Base-by-base conservation (phyloP, 305 asterid species). In the Stenogyne calaminthoides region DNA sequence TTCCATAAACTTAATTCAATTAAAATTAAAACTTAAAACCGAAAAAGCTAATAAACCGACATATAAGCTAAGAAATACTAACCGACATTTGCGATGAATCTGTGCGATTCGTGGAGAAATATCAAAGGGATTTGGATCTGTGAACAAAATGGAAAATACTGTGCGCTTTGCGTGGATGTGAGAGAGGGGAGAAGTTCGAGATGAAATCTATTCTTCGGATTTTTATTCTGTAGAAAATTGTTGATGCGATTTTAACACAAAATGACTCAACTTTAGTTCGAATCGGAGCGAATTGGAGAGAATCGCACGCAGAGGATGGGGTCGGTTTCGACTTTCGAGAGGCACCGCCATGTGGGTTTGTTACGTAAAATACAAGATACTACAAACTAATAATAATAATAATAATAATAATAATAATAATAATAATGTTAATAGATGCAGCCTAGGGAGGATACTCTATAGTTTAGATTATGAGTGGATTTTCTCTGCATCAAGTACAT, bases 41-140 rank as follows among this genome's bases (percentile, higher is more conserved):
- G 2, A 25, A 58, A 20, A 29, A 32, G 14, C 3, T 18, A 46
- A 70, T n/a, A 15, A 73, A 73, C 32, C 71, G 25, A 70, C 39
- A 79, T 59, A 61, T 70, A 73, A 73, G 69, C 51, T 44, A 56
- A 73, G 60, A 54, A 57, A 20, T 34, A 81, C 88, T 75, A 20
- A 84, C 88, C 84, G 86, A 69, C 88, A 81, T 84, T 34, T 46
- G 59, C 36, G 51, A 75, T 10, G 78, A 66, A 59, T 47, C 64
- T 67, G 56, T 32, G 63, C 6, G 78, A 73, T 77, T 46, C 58
- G 67, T 36, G 75, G 78, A 78, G 80, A 60, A 60, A 60, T 10
- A 47, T 52, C 40, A 72, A 60, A 64, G 12, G 64, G 49, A 52
- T 34, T 29, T 57, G 68, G 74, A 76, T 68, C 74, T 75, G 67